Percentiles rank a stretch among this genome's conserved stretches.
phyloP scores from a whole-genome alignment of 441 rosid genomes.

The Arabidopsis lyrata region DNA sequence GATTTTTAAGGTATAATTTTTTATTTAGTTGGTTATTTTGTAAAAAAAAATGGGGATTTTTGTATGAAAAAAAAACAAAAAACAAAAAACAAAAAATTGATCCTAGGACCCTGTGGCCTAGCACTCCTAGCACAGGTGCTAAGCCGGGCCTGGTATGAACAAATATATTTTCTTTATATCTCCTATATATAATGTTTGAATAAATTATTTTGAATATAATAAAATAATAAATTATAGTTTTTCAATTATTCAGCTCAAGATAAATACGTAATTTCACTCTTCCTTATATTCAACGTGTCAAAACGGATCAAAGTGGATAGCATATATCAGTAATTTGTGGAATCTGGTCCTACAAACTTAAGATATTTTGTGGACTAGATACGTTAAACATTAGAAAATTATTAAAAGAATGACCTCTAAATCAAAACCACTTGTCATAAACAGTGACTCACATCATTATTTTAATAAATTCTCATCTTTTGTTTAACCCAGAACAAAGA shows the following conservation, averaged over 20 bases:
- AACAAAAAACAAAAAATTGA: no score
- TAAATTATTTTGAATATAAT: no score
- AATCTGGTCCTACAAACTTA: constrained; percentile 22
- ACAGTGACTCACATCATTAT: constrained; percentile 16
- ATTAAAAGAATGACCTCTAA: constrained; percentile 35
- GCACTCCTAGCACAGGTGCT: no score
- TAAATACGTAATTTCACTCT: neutral
- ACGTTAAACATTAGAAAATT: neutral
- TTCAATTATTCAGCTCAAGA: neutral
- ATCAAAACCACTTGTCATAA: constrained; percentile 32
- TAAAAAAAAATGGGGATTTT: no score
- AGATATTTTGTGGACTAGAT: constrained; percentile 37
- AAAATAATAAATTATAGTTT: neutral
- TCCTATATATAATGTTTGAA: no score
- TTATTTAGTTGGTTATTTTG: no score
- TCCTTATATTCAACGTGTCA: neutral
- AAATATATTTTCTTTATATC: no score
- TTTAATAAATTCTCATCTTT: constrained; percentile 1
- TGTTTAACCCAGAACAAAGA: no score
- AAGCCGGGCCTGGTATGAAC: no score
- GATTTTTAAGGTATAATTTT: no score
- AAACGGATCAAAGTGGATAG: constrained; percentile 25
- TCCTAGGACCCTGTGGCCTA: no score
- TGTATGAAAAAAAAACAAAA: no score
- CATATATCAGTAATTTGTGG: constrained; percentile 22